phyloP scores from a whole-genome alignment of 306 rosid species.

The Canavalia gladiata region DNA sequence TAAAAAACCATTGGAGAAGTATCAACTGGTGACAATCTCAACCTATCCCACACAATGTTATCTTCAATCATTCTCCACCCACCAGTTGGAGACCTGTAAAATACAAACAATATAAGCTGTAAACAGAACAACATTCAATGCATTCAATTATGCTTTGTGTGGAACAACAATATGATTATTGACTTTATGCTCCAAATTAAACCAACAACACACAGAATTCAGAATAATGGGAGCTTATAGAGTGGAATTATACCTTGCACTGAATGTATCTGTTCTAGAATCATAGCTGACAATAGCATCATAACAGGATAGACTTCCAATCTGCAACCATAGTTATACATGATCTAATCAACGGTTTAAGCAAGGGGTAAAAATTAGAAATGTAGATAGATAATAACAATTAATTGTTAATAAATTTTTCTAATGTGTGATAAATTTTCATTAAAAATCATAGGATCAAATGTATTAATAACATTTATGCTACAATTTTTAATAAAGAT shows the following conservation, averaged over 20 bases:
- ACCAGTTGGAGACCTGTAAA: conserved; percentile 61
- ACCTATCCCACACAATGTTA: conserved; percentile 62
- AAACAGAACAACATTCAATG: background rate
- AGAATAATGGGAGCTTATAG: background rate
- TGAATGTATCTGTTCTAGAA: conserved; percentile 58
- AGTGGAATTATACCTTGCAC: conserved; percentile 60
- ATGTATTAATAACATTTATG: too few species aligned
- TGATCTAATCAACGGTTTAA: background rate
- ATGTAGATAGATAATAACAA: background rate
- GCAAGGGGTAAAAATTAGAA: background rate
- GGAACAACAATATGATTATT: background rate
- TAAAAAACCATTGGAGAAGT: conserved; percentile 57
- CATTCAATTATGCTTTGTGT: background rate
- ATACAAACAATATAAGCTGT: background rate
- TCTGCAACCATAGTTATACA: conserved; percentile 33
- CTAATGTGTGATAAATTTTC: too few species aligned
- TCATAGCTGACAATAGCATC: conserved; percentile 74
- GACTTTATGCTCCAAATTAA: conserved; percentile 1
- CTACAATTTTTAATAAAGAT: too few species aligned
- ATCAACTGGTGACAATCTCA: conserved; percentile 64
- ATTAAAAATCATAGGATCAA: too few species aligned
- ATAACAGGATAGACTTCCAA: conserved; percentile 53
- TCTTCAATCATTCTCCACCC: conserved; percentile 63
- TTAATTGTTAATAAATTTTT: too few species aligned
- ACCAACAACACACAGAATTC: background rate